Conservation (phyloP, 306 rosid species). For the Canavalia ensiformis region DNA sequence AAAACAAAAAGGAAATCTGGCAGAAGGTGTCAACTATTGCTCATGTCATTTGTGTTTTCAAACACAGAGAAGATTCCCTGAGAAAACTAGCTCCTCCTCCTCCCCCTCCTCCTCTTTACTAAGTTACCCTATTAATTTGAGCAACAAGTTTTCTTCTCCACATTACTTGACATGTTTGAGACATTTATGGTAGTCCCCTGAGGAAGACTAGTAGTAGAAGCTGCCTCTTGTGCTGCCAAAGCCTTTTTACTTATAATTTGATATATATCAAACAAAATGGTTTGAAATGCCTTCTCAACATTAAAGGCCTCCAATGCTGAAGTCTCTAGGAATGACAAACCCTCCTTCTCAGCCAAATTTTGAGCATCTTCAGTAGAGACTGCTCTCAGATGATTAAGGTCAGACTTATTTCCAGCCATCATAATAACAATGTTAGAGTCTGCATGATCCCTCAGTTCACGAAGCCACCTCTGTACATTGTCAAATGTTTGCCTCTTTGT, state of each 20-base stretch:
- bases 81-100: constrained; percentile 31
- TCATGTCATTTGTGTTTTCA: constrained; percentile 21
- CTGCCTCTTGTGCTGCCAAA: constrained; percentile 75
- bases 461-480: constrained; percentile 75
- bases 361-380: constrained; percentile 68
- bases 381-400: constrained; percentile 70
- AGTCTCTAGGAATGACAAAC: constrained; percentile 72
- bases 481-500: constrained; percentile 83
- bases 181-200: constrained; percentile 77
- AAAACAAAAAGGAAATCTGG: constrained; percentile 13
- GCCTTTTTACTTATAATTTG: constrained; percentile 79
- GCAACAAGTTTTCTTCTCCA: constrained; percentile 68
- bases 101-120: constrained; percentile 32
- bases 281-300: constrained; percentile 83
- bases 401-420: constrained; percentile 77
- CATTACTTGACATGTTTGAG: constrained; percentile 52
- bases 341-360: constrained; percentile 70
- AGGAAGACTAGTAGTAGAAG: constrained; percentile 59
- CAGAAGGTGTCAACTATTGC: constrained; percentile 37
- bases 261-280: constrained; percentile 72
- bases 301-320: constrained; percentile 75
- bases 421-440: constrained; percentile 76
- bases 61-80: constrained; percentile 10
- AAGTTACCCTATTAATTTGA: constrained; percentile 51
- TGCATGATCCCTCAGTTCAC: constrained; percentile 76